Evolutionary conservation across 495 filamentous ascomycete species (phyloP).

Genomic region (Hypoxylon cercidicola): DNA sequence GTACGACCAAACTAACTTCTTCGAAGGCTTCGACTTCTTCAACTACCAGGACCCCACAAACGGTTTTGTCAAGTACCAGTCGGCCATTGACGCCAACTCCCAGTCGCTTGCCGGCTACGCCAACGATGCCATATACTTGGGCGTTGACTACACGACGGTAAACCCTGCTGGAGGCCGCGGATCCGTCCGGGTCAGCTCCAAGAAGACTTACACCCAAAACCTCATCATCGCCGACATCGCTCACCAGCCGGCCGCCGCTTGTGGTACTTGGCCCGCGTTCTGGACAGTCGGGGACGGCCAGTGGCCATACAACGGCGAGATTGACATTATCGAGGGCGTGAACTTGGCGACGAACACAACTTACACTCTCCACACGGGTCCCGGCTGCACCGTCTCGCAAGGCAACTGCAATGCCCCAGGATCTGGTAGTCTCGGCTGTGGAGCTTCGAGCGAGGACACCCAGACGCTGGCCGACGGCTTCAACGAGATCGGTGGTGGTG

Average conservation of each 20-base stretch:
- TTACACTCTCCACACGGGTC: slow-evolving; percentile 79
- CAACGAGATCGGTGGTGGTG: slow-evolving; percentile 77
- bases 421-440: slow-evolving; percentile 62
- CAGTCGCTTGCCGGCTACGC: slow-evolving; percentile 67
- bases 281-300: slow-evolving; percentile 82
- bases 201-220: slow-evolving; percentile 72
- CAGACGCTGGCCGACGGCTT: slow-evolving; percentile 74
- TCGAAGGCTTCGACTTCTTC: slow-evolving; percentile 66
- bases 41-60: slow-evolving; percentile 69
- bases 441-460: slow-evolving; percentile 53
- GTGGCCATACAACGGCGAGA: slow-evolving; percentile 86
- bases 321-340: slow-evolving; percentile 92
- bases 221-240: slow-evolving; percentile 78
- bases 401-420: slow-evolving; percentile 63
- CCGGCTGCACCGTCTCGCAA: slow-evolving; percentile 68
- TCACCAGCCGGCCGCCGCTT: slow-evolving; percentile 79
- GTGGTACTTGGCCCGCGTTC: slow-evolving; percentile 69
- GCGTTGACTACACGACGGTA: slow-evolving; percentile 61
- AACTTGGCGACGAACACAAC: slow-evolving; percentile 71
- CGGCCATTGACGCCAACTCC: slow-evolving; percentile 63
- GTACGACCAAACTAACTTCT: slow-evolving; percentile 66
- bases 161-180: slow-evolving; percentile 66
- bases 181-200: slow-evolving; percentile 75
- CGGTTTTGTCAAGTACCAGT: slow-evolving; percentile 75
- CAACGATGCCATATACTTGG: slow-evolving; percentile 62